Base-by-base conservation (phyloP, 305 asterid genomes). In the Ilex paraguariensis region DNA sequence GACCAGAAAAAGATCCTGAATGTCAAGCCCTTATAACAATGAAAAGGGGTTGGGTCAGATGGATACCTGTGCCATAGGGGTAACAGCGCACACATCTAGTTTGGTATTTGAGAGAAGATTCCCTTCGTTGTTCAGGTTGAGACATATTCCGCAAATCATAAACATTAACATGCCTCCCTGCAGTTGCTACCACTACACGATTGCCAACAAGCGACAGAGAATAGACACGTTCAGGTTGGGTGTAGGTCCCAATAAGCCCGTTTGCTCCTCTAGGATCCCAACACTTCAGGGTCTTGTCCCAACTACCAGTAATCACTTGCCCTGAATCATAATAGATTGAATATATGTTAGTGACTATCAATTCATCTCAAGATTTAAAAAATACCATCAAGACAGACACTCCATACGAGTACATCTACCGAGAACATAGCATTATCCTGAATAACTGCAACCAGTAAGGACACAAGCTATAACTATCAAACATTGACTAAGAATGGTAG, bases 191-290 rank as follows among this genome's bases (percentile, higher is more conserved):
- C 28, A 90, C 98, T 76, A 93, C 40, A 31, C 87, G 95, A 67
- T 87, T 84, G 60, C 98, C 96, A 74, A 84, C 91, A 69, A 93
- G 82, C 32, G 97, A 90, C 66, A 92, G 73, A 30, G 98, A 90
- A 65, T 92, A 92, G 33, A 90, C 95, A 62, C 98, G 94, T 78
- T 93, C 98, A 36, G 98, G 97, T 78, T 93, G 98, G 32, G 81
- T 14, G 31, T 85, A 93, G 52, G 96, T 81, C 69, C 98, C 96
- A 31, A 86, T 90, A 54, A 93, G 97, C 73, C 96, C 97, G 66
- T 87, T 93, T 68, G 95, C 93, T 65, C 98, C 96, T 79, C 98
- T 81, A 21, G 98, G 96, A 71, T 92, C 98, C 98, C 98, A 92
- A 74, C 98, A 89, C 84, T 87, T 90, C 57, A 92, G 55, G 60